Conservation (phyloP, 345 rosid genomes). For the Cardiospermum halicacabum region DNA sequence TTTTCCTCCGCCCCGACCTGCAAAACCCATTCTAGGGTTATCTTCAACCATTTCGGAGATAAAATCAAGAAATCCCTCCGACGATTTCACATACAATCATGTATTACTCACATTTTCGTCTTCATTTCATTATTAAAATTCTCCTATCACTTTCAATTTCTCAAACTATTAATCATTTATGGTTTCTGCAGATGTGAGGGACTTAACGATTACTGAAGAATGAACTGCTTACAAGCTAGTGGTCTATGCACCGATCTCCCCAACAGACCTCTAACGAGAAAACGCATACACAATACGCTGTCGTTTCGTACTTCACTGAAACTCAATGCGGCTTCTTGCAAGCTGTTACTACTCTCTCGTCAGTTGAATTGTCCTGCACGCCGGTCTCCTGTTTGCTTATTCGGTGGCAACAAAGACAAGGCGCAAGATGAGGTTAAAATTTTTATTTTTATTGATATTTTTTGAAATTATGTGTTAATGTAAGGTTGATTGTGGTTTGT, state of each 20-base stretch:
- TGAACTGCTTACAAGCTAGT: conserved; percentile 9
- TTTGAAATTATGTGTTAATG: neutral
- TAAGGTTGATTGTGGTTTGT: neutral
- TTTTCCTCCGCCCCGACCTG: neutral
- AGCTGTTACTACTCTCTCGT: conserved; percentile 23
- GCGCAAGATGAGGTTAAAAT: conserved; percentile 41
- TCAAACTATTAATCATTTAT: neutral
- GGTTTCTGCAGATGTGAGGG: neutral
- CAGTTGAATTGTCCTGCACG: conserved; percentile 20
- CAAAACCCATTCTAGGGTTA: neutral
- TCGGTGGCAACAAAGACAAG: conserved; percentile 58
- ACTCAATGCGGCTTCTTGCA: conserved; percentile 12
- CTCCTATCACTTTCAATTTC: neutral
- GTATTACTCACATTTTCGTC: neutral
- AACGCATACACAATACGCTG: neutral
- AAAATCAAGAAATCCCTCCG: neutral
- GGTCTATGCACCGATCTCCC: neutral
- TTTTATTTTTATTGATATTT: neutral
- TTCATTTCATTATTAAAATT: neutral
- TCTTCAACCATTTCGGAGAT: neutral
- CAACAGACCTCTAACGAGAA: neutral
- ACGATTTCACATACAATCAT: neutral
- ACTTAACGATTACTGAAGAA: conserved; percentile 3
- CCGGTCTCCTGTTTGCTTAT: conserved; percentile 39
- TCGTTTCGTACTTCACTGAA: conserved; percentile 14